Base-by-base conservation (phyloP, 768 basidiomycete species). In the Fomitopsis pulvina region DNA sequence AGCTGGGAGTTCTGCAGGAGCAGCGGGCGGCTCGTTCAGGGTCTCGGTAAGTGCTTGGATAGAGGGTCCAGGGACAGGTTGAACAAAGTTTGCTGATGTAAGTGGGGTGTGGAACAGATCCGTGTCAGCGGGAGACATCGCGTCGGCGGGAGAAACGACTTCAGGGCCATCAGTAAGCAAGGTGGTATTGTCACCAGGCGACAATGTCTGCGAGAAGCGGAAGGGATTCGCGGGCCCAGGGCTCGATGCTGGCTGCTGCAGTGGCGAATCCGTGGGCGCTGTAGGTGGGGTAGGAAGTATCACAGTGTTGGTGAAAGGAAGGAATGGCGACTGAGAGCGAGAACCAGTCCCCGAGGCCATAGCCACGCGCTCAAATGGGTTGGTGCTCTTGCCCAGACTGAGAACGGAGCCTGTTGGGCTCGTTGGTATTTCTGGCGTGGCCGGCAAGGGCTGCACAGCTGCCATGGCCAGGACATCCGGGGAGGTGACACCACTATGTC, bases 291-390 rank as follows among this genome's bases (percentile, higher is more conserved):
- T 68, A 20, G 65, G 66, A 22, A 76, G 63, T 1, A 64, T 47
- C 3, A 73, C 57, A 20, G 68, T 48, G 51, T 68, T 63, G 25
- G 70, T 60, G 57, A 81, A 77, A 0, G 81, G 70, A 45, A 76
- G 62, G 63, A 84, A 83, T 5, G 34, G 82, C 0, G 83, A 83
- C 52, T 77, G 75, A 1, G 82, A 73, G 28, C 77, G 78, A 27
- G 68, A 57, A 27, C 65, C 54, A 41, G 69, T 74, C 22, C 71
- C 55, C 9, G 56, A 66, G 30, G 73, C 64, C 70, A 75, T 73
- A 1, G 73, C 71, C 26, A 93, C 65, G 41, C 85, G 72, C 52
- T 90, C 92, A 60, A 97, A 97, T 3, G 93, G 94, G 64, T 97
- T 97, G 60, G 86, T 95, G 60, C 88, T 92, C 71, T 88, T 88